Evolutionary conservation across 1,284 basidiomycete genomes (phyloP), one percentile per base, ranked within the genome.

Genomic region (Paramarasmius palmivorus): DNA sequence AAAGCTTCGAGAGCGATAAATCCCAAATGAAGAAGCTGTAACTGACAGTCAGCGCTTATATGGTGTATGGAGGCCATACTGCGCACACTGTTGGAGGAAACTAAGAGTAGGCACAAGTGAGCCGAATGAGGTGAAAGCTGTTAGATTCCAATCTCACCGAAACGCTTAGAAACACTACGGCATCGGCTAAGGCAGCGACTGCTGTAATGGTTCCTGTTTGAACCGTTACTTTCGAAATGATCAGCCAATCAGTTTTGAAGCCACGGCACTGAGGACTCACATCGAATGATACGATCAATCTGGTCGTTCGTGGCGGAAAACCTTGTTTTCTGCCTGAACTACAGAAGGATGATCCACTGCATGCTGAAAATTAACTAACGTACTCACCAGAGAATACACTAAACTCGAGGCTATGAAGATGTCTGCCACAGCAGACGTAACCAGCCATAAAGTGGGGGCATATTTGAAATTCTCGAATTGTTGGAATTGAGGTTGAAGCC

Each of bases 1-100:
- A 58, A 3, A 58, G 40, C 37, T 58, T 58, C 6, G 57, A 52
- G 3, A 58, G n/a, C 10, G 19, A 52, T 2, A 58, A 34, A 29
- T 58, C 57, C 57, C 57, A 58, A 15, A 41, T 49, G 42, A 58
- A 58, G 12, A 53, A 53, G 22, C 57, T 58, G 17, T 15, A 3
- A n/a, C 12, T 10, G 8, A 17, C 9, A 29, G n/a, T 37, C 37
- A 42, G 12, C 29, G 38, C 14, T 8, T 22, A n/a, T 12, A 32
- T 6, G 29, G 34, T 15, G 26, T 14, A 26, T 19, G n/a, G 38
- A 4, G 26, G 8, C n/a, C 4, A 42, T 17, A 2, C 37, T 53
- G 25, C 44, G 6, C 37, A 54, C 53, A 50, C 23, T 50, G 53
- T 56, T n/a, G 52, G 17, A 49, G 50, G 14, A 4, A 19, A 23